phyloP scores from a whole-genome alignment of 1,284 basidiomycete species.

The Cystobasidiaceae sp. region DNA sequence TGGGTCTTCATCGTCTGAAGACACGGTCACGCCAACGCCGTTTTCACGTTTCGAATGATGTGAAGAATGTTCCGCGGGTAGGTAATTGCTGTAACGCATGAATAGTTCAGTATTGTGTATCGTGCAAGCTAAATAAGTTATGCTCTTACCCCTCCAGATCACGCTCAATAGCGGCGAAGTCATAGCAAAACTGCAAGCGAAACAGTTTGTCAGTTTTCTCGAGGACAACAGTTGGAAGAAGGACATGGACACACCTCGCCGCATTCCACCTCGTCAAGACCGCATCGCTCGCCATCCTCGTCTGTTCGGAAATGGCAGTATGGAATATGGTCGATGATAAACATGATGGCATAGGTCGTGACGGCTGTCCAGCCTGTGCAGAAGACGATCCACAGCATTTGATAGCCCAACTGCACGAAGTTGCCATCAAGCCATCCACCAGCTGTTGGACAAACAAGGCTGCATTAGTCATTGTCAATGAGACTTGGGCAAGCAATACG shows the following conservation, averaged over 20 bases:
- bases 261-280: conserved; percentile 67
- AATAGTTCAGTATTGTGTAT: not conserved
- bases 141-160: conserved; percentile 26
- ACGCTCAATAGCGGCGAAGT: conserved; percentile 22
- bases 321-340: conserved; percentile 68
- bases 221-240: not conserved
- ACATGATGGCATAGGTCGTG: conserved; percentile 62
- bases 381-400: conserved; percentile 74
- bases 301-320: conserved; percentile 66
- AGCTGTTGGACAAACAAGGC: not conserved
- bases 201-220: not conserved
- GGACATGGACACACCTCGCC: conserved; percentile 52
- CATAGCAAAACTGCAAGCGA: conserved; percentile 16
- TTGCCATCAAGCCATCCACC: conserved; percentile 65
- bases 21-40: conserved; percentile 18
- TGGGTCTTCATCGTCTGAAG: not conserved
- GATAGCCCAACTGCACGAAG: conserved; percentile 73
- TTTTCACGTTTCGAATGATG: conserved; percentile 1
- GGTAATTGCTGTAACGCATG: not conserved
- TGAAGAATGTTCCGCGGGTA: not conserved
- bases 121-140: not conserved
- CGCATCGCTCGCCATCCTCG: conserved; percentile 71
- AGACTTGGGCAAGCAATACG: not conserved
- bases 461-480: not conserved
- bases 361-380: conserved; percentile 56